Evolutionary conservation across 164 flowering plant species (phyloP).

Genomic region (Aristolochia fimbriata): DNA sequence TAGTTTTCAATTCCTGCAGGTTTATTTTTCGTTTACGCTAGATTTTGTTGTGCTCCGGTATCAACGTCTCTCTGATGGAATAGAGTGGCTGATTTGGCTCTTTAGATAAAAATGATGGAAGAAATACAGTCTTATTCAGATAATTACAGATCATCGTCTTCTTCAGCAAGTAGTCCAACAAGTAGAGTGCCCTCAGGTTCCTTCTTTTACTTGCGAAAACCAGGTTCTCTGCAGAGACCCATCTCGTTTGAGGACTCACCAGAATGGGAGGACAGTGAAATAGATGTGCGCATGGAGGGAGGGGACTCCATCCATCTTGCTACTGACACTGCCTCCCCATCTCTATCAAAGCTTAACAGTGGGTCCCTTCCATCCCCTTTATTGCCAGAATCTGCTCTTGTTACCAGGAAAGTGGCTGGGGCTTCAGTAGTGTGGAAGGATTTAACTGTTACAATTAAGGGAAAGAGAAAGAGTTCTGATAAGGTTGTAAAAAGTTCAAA

Average conservation of each 20-base stretch:
- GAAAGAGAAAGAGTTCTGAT: slow-evolving; percentile 86
- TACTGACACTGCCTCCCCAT: slow-evolving; percentile 60
- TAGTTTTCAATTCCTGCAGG: too few relatives aligned
- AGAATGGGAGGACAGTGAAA: slow-evolving; percentile 92
- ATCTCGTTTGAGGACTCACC: slow-evolving; percentile 98
- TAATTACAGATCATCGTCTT: slow-evolving; percentile 88
- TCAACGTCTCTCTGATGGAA: too few relatives aligned
- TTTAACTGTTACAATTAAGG: slow-evolving; percentile 80
- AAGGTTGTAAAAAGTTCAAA: slow-evolving; percentile 84
- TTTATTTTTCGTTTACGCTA: too few relatives aligned
- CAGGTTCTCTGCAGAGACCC: slow-evolving; percentile 75
- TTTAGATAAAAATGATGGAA: slow-evolving; percentile 39
- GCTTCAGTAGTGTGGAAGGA: slow-evolving; percentile 95
- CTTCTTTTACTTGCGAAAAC: slow-evolving; percentile 82
- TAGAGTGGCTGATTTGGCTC: too few relatives aligned
- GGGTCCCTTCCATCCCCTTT: slow-evolving; percentile 76
- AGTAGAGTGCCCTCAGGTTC: slow-evolving; percentile 79
- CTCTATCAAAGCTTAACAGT: slow-evolving; percentile 79
- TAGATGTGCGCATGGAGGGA: slow-evolving; percentile 64
- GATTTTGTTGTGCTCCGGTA: too few relatives aligned
- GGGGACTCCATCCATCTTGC: slow-evolving; percentile 55
- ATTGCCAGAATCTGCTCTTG: slow-evolving; percentile 43
- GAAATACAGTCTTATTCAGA: slow-evolving; percentile 95
- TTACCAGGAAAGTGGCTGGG: slow-evolving; percentile 61
- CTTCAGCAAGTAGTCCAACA: slow-evolving; percentile 88